Base-by-base conservation (phyloP, 805 yeast species). In the Kodamaea kakaduensis region DNA sequence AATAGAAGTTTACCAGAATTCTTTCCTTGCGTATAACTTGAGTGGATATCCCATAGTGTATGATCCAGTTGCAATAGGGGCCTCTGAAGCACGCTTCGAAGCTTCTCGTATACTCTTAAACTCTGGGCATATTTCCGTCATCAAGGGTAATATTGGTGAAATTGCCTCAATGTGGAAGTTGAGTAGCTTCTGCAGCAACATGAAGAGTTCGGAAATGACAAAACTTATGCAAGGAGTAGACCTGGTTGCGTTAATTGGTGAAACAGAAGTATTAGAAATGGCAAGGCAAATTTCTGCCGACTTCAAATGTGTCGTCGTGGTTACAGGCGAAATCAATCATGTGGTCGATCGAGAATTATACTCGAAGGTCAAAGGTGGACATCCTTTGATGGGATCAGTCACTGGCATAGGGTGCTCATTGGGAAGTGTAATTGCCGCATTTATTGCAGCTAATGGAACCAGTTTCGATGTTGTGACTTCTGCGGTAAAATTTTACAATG, bases 21-120 rank as follows among this genome's bases (percentile, higher is more conserved):
- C 90, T 0, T 56, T 82, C 13, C 51, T 52, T 7, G 73, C 71
- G 0, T 86, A 88, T 53, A 82, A 81, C 50, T 52, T 50, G 9
- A 46, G 55, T 9, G 73, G 74, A 2, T 66, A 70, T 29, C 89
- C 85, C 3, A 71, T 88, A 20, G 75, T 88, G 0, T 80, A 83
- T 46, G 97, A 88, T 55, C 97, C 96, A 0, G 96, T 88, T n/a
- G 97, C 88, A 1, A 86, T 81, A 25, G 95, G 95, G 17, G 96
- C 96, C 0, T 71, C 95, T 0, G 38, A 50, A 3, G 70, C 75
- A 4, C 68, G 97, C 40, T 61, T 63, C 25, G 48, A 57, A 3
- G 63, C 77, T 12, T 73, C 78, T 34, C 54, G 63, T 17, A 51
- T 53, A 1, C 47, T 87, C 7, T 54, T 88, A 20, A 66, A 78